Percentiles rank a stretch among this genome's conserved stretches.
These are phyloP conservation scores for Arabis alpina DNA, from an alignment of 345 rosid species.

Conservation along the genomic window DNA sequence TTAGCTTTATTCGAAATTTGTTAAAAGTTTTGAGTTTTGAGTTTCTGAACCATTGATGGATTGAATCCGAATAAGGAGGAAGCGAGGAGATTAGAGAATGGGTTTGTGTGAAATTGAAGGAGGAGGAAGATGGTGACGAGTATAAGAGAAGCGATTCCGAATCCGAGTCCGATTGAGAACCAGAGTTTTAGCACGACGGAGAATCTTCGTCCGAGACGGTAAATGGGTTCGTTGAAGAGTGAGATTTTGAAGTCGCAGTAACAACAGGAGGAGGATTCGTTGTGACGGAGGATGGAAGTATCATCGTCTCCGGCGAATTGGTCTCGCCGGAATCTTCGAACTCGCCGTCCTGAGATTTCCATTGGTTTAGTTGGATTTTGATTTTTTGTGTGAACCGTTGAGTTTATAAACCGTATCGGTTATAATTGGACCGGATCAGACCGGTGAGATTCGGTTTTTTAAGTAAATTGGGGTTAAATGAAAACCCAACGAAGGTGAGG, in stretches of 20 bases:
- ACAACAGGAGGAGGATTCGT: conserved; percentile 47
- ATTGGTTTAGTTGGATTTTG: conserved; percentile 11
- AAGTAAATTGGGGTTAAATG: background rate
- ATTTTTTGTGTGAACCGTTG: background rate
- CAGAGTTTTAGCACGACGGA: conserved; percentile 55
- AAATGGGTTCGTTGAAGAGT: conserved; percentile 53
- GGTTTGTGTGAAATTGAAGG: conserved; percentile 32
- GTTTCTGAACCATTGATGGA: conserved; percentile 41
- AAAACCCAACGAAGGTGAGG: background rate
- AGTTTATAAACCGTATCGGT: no score
- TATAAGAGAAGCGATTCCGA: conserved; percentile 59
- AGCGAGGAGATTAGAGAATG: conserved; percentile 31
- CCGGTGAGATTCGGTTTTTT: no score
- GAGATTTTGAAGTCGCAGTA: conserved; percentile 69
- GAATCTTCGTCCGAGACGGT: conserved; percentile 63
- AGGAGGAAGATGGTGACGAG: conserved; percentile 50
- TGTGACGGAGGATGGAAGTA: conserved; percentile 28
- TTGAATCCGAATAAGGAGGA: conserved; percentile 50
- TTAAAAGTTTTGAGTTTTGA: background rate
- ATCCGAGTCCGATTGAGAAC: conserved; percentile 89
- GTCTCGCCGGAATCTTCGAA: conserved; percentile 38
- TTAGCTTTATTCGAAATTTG: conserved; percentile 9
- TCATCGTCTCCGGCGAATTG: background rate
- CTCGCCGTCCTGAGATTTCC: conserved; percentile 42
- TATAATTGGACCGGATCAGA: no score